These are phyloP conservation scores for Aphanomyces stellatus DNA, from an alignment of 352 stramenopile genomes.

Conservation along the genomic window DNA sequence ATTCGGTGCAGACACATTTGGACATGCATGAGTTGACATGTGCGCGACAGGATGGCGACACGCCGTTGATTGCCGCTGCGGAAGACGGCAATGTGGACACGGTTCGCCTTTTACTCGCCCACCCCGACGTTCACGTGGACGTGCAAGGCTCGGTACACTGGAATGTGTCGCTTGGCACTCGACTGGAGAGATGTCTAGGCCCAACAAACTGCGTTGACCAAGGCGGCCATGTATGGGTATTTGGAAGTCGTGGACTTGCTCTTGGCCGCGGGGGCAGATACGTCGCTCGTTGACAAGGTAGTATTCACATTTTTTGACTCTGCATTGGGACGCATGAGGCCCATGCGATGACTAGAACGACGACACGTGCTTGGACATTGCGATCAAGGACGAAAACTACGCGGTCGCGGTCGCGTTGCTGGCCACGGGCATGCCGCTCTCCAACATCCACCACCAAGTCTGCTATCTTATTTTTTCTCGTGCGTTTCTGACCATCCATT, in stretches of 20 bases:
- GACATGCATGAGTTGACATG: neutral
- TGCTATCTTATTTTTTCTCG: neutral
- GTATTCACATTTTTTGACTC: neutral
- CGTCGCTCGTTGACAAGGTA: neutral
- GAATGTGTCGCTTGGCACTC: neutral
- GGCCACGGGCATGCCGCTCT: neutral
- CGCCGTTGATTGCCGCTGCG: slow-evolving; percentile 70
- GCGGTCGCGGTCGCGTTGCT: neutral
- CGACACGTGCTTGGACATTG: neutral
- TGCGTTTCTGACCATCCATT: neutral
- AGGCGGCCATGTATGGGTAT: neutral
- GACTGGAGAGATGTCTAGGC: neutral
- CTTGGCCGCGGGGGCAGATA: neutral
- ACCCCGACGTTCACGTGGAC: slow-evolving; percentile 19
- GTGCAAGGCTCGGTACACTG: slow-evolving; percentile 7
- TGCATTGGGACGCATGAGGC: neutral
- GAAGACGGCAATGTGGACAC: slow-evolving; percentile 65
- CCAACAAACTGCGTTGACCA: neutral
- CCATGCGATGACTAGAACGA: neutral
- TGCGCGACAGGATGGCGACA: slow-evolving; percentile 27
- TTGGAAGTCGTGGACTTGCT: neutral
- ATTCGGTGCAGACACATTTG: slow-evolving; percentile 6
- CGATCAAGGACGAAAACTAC: neutral
- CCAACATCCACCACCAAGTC: neutral
- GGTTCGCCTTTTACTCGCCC: slow-evolving; percentile 62